phyloP scores from a whole-genome alignment of 768 basidiomycete genomes.

The Pisolithus tinctorius region DNA sequence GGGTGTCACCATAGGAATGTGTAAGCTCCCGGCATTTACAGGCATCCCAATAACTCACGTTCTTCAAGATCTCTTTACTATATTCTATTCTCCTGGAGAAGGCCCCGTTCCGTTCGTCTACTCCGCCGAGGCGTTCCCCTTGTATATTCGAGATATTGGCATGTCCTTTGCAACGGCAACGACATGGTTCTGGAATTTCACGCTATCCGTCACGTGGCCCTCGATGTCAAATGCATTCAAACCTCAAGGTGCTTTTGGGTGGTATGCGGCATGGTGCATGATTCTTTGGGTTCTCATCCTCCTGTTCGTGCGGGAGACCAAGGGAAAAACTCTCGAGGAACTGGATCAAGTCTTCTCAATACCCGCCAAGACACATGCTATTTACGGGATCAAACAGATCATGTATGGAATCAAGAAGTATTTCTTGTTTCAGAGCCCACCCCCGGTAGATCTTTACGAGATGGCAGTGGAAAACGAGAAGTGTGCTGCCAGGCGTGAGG shows the following conservation, averaged over 20 bases:
- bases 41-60: background rate
- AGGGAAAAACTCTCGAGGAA: conserved; percentile 54
- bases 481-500: too few species aligned
- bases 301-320: conserved; percentile 59
- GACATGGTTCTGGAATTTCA: conserved; percentile 49
- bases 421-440: conserved; percentile 18
- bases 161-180: conserved; percentile 43
- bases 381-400: conserved; percentile 44
- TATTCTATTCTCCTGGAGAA: conserved; percentile 72
- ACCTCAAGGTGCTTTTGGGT: conserved; percentile 26
- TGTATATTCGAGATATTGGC: conserved; percentile 33
- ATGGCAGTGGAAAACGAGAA: too few species aligned
- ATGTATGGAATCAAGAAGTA: conserved; percentile 42
- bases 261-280: conserved; percentile 54
- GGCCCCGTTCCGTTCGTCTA: conserved; percentile 84
- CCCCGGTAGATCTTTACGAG: background rate
- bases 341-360: conserved; percentile 40
- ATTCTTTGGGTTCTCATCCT: conserved; percentile 46
- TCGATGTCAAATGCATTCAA: conserved; percentile 50
- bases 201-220: conserved; percentile 61
- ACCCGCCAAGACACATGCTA: conserved; percentile 43
- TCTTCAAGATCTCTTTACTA: conserved; percentile 35
- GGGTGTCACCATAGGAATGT: conserved; percentile 44
- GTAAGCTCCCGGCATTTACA: background rate
- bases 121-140: conserved; percentile 82